These are phyloP conservation scores for Rhytidiadelphus loreus DNA, from an alignment of 225 moss, liverwort and hornwort genomes.

Conservation along the genomic window DNA sequence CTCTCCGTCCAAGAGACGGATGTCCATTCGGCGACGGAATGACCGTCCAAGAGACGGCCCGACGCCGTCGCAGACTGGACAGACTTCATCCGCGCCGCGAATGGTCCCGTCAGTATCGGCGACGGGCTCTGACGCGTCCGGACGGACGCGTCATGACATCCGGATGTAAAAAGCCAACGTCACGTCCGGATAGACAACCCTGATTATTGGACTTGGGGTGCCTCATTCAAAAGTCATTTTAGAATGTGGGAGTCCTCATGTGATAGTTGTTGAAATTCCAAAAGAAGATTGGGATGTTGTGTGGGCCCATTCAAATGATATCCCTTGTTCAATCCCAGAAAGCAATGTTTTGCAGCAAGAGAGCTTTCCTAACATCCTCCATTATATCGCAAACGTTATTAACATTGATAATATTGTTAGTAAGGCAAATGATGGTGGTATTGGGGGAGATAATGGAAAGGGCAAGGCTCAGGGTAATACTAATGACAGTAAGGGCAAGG, in stretches of 20 bases:
- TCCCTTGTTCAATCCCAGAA: accelerated
- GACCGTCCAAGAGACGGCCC: no score
- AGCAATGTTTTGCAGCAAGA: not conserved
- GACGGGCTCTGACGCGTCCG: no score
- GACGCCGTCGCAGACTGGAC: no score
- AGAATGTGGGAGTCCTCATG: no score
- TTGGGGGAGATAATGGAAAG: not conserved
- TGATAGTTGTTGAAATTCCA: not conserved
- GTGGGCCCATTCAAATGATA: not conserved
- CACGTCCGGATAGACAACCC: no score
- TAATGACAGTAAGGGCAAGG: not conserved
- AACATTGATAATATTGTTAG: not conserved
- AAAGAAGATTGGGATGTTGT: not conserved
- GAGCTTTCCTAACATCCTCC: not conserved
- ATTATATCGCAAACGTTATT: not conserved
- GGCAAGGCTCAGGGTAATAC: accelerated
- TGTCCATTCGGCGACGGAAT: no score
- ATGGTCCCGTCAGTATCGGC: no score
- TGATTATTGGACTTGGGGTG: not conserved
- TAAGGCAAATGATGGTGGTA: not conserved
- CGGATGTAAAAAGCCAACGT: no score
- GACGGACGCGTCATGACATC: no score
- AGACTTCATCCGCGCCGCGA: no score
- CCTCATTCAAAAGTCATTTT: not conserved
- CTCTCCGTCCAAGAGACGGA: no score